Base-by-base conservation (phyloP, 495 filamentous ascomycete species). In the Daldinia bambusicola region DNA sequence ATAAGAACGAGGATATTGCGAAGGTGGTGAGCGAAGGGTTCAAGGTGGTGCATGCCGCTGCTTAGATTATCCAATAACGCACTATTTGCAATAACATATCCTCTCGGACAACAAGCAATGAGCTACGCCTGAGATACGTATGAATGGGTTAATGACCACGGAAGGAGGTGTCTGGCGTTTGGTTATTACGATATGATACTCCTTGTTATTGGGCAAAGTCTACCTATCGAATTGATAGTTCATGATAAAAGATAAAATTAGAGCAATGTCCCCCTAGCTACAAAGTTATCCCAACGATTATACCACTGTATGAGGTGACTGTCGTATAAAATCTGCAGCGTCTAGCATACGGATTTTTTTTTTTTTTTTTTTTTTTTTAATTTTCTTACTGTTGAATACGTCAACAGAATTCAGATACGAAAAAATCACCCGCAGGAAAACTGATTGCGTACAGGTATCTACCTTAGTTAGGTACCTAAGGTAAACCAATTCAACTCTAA, bases 1-100 rank as follows among this genome's bases (percentile, higher is more conserved):
- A 98, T 75, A 99, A 98, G 85, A 98, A 98, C 69, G 96, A 99
- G 79, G 95, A 98, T 14, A 98, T 99, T 59, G 85, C 87, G 38
- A 97, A 96, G 84, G 81, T 90, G 16, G 84, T 99, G 12, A 81
- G 83, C 18, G 91, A 91, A 65, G 96, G 96, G 10, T 98, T 95
- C 80, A 92, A 92, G 80, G 83, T 98, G 26, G 90, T 97, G 31
- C 90, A 90, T 65, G 81, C 88, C 14, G 79, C 82, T 63, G 91
- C 89, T 58, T 91, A 81, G 81, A 4, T 32, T 34, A 4, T 26
- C 7, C 18, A 31, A 32, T 37, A 37, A 20, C 22, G 4, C n/a
- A n/a, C 6, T 22, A 30, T 30, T 4, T 45, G 18, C 50, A 26
- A 53, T 9, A 20, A 9, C 16, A 36, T 30, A 52, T 60, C 10